Conservation (phyloP, 2,329 filamentous ascomycete species). For the Apiospora rasikravindrae region DNA sequence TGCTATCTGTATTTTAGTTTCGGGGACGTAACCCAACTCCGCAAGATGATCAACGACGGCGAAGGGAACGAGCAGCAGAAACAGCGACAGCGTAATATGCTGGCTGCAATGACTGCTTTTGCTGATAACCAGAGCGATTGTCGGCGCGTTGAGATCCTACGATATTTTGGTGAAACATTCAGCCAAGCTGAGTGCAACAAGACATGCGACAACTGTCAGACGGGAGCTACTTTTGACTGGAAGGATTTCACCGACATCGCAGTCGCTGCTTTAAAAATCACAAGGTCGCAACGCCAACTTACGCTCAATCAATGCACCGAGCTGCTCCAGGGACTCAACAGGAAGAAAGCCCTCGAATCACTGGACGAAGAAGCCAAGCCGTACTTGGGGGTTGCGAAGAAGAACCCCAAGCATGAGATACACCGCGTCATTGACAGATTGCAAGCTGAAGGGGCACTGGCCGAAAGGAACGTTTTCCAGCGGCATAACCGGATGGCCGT, state of each 20-base stretch:
- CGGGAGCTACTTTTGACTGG: slow-evolving; percentile 70
- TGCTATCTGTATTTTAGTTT: slow-evolving; percentile 92
- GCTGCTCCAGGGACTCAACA: slow-evolving; percentile 72
- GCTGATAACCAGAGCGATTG: slow-evolving; percentile 91
- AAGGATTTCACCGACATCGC: slow-evolving; percentile 81
- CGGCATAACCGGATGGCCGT: slow-evolving; percentile 68
- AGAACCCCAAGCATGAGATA: slow-evolving; percentile 75
- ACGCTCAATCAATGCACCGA: slow-evolving; percentile 85
- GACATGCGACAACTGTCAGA: slow-evolving; percentile 89
- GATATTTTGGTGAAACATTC: slow-evolving; percentile 94
- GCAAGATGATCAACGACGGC: slow-evolving; percentile 82
- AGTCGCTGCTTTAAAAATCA: slow-evolving; percentile 70
- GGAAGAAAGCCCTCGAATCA: slow-evolving; percentile 55
- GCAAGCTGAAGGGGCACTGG: slow-evolving; percentile 73
- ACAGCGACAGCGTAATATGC: slow-evolving; percentile 81
- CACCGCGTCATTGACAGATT: slow-evolving; percentile 85
- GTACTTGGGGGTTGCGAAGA: slow-evolving; percentile 71
- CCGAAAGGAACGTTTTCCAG: slow-evolving; percentile 72
- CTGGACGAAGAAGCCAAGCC: slow-evolving; percentile 55
- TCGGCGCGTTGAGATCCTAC: slow-evolving; percentile 82
- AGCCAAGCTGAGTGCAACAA: slow-evolving; percentile 70
- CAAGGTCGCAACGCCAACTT: slow-evolving; percentile 65
- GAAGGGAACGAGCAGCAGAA: slow-evolving; percentile 81
- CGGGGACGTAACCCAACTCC: slow-evolving; percentile 73
- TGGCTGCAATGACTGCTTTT: slow-evolving; percentile 82